A percentile compares a stretch with the other conserved stretches of the same genome.
phyloP scores from a whole-genome alignment of 1,139 yeast species.

The Debaryomycetaceae sp. region DNA sequence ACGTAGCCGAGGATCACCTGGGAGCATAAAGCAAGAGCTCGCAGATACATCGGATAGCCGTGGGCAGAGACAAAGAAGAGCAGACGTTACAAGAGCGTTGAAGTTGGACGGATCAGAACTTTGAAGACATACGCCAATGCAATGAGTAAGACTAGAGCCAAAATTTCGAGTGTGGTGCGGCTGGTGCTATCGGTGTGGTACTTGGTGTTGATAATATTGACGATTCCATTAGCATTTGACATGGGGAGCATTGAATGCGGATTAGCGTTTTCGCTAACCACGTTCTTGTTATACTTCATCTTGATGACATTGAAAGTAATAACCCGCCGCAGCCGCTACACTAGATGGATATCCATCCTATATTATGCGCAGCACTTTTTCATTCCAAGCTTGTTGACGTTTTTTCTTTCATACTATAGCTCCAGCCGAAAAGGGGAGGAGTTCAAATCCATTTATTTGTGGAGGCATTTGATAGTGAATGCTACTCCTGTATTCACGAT shows the following conservation, averaged over 20 bases:
- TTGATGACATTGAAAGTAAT: slow-evolving; percentile 69
- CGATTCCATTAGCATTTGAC: slow-evolving; percentile 93
- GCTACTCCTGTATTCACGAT: slow-evolving; percentile 87
- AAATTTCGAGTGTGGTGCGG: slow-evolving; percentile 1
- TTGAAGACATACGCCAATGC: neutral
- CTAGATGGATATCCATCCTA: slow-evolving; percentile 53
- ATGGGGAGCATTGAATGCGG: slow-evolving; percentile 93
- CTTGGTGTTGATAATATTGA: slow-evolving; percentile 65
- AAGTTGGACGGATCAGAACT: neutral
- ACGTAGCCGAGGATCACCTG: too few species aligned
- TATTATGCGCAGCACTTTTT: slow-evolving; percentile 81
- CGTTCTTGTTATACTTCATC: slow-evolving; percentile 62
- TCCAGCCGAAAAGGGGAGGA: slow-evolving; percentile 15
- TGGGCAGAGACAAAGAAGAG: neutral
- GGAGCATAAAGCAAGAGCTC: too few species aligned
- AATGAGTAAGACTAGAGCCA: neutral
- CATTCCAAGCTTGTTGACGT: slow-evolving; percentile 75
- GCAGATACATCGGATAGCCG: neutral
- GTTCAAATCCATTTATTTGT: slow-evolving; percentile 28
- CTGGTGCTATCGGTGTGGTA: slow-evolving; percentile 45
- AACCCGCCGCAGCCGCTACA: slow-evolving; percentile 44
- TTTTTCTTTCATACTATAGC: slow-evolving; percentile 56
- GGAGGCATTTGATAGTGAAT: slow-evolving; percentile 70
- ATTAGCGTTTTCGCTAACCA: slow-evolving; percentile 75
- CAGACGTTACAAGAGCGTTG: neutral